These are phyloP conservation scores for Hypoxylon fuscum DNA, from an alignment of 495 filamentous ascomycete genomes.

Conservation along the genomic window DNA sequence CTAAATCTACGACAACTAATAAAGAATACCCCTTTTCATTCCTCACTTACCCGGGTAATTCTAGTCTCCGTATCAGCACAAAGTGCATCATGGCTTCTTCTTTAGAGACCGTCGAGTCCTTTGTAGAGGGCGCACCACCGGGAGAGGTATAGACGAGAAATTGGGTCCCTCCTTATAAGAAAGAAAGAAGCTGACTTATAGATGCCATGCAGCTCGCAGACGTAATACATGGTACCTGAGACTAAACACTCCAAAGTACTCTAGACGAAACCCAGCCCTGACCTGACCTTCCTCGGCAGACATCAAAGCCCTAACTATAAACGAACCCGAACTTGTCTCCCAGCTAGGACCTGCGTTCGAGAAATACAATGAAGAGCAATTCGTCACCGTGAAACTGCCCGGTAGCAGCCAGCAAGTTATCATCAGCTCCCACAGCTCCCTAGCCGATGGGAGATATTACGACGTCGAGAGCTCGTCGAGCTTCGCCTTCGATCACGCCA, in stretches of 20 bases:
- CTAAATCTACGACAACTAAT: background rate
- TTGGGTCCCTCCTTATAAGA: slow-evolving; percentile 7
- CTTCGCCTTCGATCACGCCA: slow-evolving; percentile 85
- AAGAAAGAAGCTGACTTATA: slow-evolving; percentile 15
- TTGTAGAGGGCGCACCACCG: slow-evolving; percentile 93
- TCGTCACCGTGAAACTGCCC: slow-evolving; percentile 86
- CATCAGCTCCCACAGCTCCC: slow-evolving; percentile 82
- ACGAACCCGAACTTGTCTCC: slow-evolving; percentile 70
- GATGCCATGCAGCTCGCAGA: slow-evolving; percentile 73
- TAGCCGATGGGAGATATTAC: slow-evolving; percentile 84
- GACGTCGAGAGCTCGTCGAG: slow-evolving; percentile 86
- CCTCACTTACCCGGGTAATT: too few species aligned
- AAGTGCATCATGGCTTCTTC: slow-evolving; percentile 29
- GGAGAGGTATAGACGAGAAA: slow-evolving; percentile 78
- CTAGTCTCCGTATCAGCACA: too few species aligned
- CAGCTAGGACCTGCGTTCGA: slow-evolving; percentile 85
- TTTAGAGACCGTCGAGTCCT: slow-evolving; percentile 79
- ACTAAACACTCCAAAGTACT: background rate
- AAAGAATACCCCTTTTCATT: too few species aligned
- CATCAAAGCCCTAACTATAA: slow-evolving; percentile 83
- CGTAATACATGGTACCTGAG: slow-evolving; percentile 85
- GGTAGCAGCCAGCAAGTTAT: slow-evolving; percentile 86
- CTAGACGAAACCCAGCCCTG: too few species aligned
- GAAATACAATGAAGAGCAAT: slow-evolving; percentile 96
- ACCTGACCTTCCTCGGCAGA: slow-evolving; percentile 60